Evolutionary conservation across 331 rosid species (phyloP).

Genomic region (Telfairia occidentalis): DNA sequence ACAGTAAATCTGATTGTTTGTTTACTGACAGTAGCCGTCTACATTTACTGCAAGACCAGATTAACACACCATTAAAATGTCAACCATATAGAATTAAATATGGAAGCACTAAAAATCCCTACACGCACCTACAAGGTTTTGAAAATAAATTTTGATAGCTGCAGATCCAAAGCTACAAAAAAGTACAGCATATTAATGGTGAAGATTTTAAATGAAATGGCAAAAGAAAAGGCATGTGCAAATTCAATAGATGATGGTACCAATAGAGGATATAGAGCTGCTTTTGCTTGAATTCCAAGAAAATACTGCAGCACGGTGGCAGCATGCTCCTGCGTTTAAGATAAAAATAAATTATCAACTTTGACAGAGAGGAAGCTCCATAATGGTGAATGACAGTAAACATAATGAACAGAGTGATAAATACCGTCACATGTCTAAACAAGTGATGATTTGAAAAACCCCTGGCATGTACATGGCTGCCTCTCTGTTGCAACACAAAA

Average conservation of each 20-base stretch:
- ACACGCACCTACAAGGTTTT: conserved; percentile 61
- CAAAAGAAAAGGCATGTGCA: conserved; percentile 7
- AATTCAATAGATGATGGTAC: conserved; percentile 30
- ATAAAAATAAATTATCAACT: conserved; percentile 10
- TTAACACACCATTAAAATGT: conserved; percentile 17
- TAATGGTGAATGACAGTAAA: conserved; percentile 15
- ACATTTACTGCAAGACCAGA: conserved; percentile 55
- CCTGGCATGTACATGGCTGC: conserved; percentile 86
- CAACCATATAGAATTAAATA: conserved; percentile 7
- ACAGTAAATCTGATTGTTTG: conserved; percentile 41
- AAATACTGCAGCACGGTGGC: conserved; percentile 69
- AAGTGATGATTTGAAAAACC: conserved; percentile 68
- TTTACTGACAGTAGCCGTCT: conserved; percentile 60
- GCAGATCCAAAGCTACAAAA: conserved; percentile 76
- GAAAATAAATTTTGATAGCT: conserved; percentile 67
- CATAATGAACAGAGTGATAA: conserved; percentile 7
- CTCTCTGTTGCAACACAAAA: conserved; percentile 50
- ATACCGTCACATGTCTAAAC: conserved; percentile 68
- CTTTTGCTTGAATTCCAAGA: conserved; percentile 54
- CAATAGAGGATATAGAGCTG: conserved; percentile 60
- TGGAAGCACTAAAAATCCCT: conserved; percentile 12
- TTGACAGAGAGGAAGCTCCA: neutral
- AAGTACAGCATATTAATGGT: neutral
- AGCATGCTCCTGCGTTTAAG: conserved; percentile 60
- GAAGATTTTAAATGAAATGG: conserved; percentile 10